Evolutionary conservation across 2,329 filamentous ascomycete genomes (phyloP), one percentile per base, ranked within the genome.

Genomic region (Nigrospora oryzae): DNA sequence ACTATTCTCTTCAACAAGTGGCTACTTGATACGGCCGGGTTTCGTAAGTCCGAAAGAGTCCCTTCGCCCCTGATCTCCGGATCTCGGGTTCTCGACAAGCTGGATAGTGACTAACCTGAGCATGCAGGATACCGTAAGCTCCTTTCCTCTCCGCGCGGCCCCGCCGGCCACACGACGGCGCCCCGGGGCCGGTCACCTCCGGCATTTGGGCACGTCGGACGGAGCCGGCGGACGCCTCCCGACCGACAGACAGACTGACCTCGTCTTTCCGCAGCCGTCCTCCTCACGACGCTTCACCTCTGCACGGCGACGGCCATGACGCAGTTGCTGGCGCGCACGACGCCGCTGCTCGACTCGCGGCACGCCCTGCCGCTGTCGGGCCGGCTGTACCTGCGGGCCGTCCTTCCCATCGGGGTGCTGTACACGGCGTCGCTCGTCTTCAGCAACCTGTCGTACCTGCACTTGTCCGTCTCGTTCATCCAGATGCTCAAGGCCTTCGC

Each of bases 1-100:
- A 89, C 90, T 50, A 94, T 94, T 61, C 70, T 95, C 51, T 93
- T 93, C 75, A 94, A 95, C 75, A 94, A 94, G 70, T 90, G 84
- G 77, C 80, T 94, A 38, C 75, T 94, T 49, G 80, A 86, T 60
- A 82, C 78, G 47, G 77, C 77, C 56, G 76, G 83, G 47, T 90
- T 90, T 65, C 75, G 84, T 87, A 70, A 72, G 83, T 72, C 50
- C 34, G 2, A 7, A 10, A 28, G 23, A n/a, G 15, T 43, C 36
- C 41, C 41, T 30, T 23, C 19, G 19, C 10, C 23, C 23, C 23
- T 28, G 23, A 28, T 10, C 23, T 28, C 8, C 23, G 23, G 23
- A 7, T 28, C 8, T 7, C n/a, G 5, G 8, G 23, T 28, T 28
- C 8, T 28, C 23, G 23, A 28, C 7, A 10, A 2, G 23, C 23